A percentile compares a stretch with the other conserved stretches of the same genome.
Conservation (phyloP, 768 basidiomycete species). For the Coprinellus aureogranulatus region DNA sequence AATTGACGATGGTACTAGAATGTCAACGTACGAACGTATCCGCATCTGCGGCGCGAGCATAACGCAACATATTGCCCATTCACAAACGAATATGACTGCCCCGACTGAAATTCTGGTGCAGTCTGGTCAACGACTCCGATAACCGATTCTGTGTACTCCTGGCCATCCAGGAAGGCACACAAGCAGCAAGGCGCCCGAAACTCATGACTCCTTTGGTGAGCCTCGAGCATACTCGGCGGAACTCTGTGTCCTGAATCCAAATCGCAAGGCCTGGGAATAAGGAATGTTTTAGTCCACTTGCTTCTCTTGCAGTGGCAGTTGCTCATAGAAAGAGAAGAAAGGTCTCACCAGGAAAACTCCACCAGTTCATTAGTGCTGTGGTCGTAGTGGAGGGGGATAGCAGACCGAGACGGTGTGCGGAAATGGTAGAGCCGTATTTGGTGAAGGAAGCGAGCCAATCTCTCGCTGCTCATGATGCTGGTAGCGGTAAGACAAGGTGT, state of each 20-base stretch:
- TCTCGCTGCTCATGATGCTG: no score
- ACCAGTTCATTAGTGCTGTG: no score
- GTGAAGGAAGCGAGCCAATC: no score
- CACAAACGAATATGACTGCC: not conserved
- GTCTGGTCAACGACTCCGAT: not conserved
- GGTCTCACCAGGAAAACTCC: no score
- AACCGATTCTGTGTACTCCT: not conserved
- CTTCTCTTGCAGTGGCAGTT: no score
- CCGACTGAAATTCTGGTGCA: not conserved
- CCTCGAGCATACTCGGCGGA: not conserved
- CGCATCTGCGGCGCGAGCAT: not conserved
- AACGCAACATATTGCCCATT: not conserved
- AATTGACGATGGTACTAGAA: no score
- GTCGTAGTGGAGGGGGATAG: no score
- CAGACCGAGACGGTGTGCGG: no score
- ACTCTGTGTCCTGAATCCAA: not conserved
- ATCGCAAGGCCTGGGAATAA: not conserved
- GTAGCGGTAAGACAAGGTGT: no score
- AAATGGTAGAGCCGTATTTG: no score
- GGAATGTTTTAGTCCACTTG: no score
- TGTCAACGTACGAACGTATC: not conserved
- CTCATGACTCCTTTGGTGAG: not conserved
- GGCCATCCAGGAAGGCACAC: not conserved
- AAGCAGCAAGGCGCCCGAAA: conserved; percentile 4
- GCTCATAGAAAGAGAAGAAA: no score